phyloP scores from a whole-genome alignment of 31 red algal genomes.

The Asparagopsis taxiformis region DNA sequence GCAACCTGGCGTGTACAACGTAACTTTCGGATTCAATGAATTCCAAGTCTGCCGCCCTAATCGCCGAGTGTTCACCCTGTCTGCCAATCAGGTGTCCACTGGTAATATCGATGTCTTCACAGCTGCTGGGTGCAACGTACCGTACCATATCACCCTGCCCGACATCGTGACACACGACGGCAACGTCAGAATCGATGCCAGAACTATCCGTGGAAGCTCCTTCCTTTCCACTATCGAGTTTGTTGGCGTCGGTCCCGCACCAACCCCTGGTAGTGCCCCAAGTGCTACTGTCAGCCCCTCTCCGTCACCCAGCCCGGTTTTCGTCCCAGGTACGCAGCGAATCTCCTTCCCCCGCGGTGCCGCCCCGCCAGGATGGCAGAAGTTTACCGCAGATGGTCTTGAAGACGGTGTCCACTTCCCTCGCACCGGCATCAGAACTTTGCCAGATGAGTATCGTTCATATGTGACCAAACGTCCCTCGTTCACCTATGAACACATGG shows the following conservation, averaged over 20 bases:
- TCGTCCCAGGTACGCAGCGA: background rate
- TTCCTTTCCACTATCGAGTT: constrained; percentile 1
- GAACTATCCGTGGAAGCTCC: background rate
- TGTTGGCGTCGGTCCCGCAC: background rate
- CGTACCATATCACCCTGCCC: background rate
- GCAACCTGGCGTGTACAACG: background rate
- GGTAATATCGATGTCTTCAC: background rate
- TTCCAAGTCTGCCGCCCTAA: background rate
- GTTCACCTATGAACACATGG: constrained; percentile 3
- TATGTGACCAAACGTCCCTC: background rate
- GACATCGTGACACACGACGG: background rate
- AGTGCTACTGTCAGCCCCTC: background rate
- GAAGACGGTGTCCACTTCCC: constrained; percentile 1
- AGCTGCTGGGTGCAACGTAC: background rate
- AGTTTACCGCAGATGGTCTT: background rate
- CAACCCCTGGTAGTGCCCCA: background rate
- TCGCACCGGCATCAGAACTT: background rate
- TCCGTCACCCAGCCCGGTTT: background rate
- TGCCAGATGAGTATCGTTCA: background rate
- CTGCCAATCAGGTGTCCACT: background rate
- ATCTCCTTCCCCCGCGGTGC: background rate
- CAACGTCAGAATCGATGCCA: background rate
- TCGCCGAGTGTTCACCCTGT: background rate
- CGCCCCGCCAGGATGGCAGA: background rate
- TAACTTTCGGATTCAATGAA: constrained; percentile 1